Conservation (phyloP, 2,329 filamentous ascomycete species). For the Blumeria hordei region DNA sequence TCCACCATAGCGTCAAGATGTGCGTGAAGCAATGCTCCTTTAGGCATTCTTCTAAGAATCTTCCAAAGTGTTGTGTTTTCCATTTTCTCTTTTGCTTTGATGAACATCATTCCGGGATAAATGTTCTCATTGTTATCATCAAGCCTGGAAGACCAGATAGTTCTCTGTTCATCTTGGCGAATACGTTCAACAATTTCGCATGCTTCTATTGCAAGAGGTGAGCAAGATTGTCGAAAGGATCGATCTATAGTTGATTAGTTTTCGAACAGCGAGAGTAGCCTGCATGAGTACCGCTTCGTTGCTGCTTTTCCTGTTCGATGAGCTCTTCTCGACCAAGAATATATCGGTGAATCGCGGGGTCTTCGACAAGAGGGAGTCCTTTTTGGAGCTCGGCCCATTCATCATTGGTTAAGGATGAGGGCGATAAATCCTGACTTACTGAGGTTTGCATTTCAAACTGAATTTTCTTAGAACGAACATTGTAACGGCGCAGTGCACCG, state of each 20-base stretch:
- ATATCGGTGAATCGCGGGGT: slow-evolving; percentile 67
- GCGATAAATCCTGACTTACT: slow-evolving; percentile 5
- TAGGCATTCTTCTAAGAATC: slow-evolving; percentile 69
- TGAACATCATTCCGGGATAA: slow-evolving; percentile 87
- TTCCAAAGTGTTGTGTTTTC: slow-evolving; percentile 66
- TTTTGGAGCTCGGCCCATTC: slow-evolving; percentile 33
- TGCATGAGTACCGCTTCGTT: slow-evolving; percentile 42
- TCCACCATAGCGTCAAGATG: slow-evolving; percentile 85
- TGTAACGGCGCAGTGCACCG: no score
- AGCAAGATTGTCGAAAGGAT: slow-evolving; percentile 49
- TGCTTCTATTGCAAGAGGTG: slow-evolving; percentile 54
- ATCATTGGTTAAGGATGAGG: slow-evolving; percentile 19
- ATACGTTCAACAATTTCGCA: slow-evolving; percentile 61
- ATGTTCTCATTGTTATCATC: slow-evolving; percentile 47
- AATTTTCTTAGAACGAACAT: no score
- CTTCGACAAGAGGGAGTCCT: slow-evolving; percentile 31
- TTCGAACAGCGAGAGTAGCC: slow-evolving; percentile 12
- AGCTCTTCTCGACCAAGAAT: slow-evolving; percentile 50
- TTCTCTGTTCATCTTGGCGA: slow-evolving; percentile 48
- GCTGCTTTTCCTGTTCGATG: slow-evolving; percentile 56
- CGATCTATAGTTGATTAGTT: slow-evolving; percentile 24
- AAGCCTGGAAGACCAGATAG: slow-evolving; percentile 51
- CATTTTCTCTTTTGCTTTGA: slow-evolving; percentile 63
- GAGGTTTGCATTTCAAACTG: no score
- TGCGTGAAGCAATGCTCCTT: slow-evolving; percentile 65